Percentiles rank a stretch among this genome's conserved stretches.
Conservation (phyloP, 2,329 filamentous ascomycete species). For the Arthrocladium fulminans region DNA sequence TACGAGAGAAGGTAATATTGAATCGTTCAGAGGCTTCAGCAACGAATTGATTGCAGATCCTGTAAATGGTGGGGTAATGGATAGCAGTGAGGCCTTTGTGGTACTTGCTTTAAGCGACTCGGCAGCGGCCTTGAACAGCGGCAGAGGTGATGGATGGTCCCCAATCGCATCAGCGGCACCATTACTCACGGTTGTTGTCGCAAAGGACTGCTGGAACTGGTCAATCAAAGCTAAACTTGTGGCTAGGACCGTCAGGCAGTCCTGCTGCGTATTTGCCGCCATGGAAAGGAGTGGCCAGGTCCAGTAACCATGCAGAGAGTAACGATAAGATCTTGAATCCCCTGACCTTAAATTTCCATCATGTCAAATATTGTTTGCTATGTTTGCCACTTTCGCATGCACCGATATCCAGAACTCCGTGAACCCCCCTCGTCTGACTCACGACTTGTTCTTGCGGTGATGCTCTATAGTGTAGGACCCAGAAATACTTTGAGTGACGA, state of each 20-base stretch:
- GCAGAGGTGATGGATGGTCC: conserved; percentile 41
- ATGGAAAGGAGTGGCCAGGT: neutral
- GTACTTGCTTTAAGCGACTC: conserved; percentile 69
- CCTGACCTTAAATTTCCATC: neutral
- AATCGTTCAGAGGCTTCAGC: conserved; percentile 61
- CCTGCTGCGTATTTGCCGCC: neutral
- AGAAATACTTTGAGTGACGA: too few relatives aligned
- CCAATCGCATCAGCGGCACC: neutral
- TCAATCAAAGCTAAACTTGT: conserved; percentile 31
- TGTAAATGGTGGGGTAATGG: conserved; percentile 80
- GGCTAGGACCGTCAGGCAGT: conserved; percentile 18
- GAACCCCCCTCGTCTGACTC: neutral
- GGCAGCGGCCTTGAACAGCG: conserved; percentile 62
- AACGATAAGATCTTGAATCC: neutral
- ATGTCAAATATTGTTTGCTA: neutral
- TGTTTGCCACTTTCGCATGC: neutral
- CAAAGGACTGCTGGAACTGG: conserved; percentile 33
- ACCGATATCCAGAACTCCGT: neutral
- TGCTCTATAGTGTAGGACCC: too few relatives aligned
- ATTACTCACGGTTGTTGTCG: conserved; percentile 19
- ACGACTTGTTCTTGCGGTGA: too few relatives aligned
- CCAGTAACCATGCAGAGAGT: neutral
- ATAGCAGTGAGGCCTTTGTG: conserved; percentile 77
- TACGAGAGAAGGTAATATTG: conserved; percentile 65
- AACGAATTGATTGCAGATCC: conserved; percentile 64